Evolutionary conservation across 768 basidiomycete species (phyloP).

Genomic region (Lactifluus piperatus): DNA sequence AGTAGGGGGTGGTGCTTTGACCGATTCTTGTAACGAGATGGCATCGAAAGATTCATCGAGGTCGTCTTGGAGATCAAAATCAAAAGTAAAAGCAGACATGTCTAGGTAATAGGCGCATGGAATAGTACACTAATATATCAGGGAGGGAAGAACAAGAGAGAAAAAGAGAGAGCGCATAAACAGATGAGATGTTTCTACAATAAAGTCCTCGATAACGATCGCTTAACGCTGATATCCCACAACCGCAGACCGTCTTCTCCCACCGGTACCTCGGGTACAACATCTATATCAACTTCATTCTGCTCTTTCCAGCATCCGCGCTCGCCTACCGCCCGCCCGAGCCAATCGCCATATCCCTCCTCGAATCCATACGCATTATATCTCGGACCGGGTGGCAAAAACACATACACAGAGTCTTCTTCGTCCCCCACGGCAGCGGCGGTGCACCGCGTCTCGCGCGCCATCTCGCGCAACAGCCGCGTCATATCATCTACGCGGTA

Average conservation of each 20-base stretch:
- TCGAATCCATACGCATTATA: constrained; percentile 12
- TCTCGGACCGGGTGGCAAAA: constrained; percentile 10
- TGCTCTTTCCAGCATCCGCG: constrained; percentile 12
- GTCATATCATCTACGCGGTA: constrained; percentile 17
- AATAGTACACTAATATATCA: no score
- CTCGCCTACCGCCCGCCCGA: constrained; percentile 1
- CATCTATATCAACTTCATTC: constrained; percentile 7
- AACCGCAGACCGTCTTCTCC: neutral
- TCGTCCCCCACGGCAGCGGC: neutral
- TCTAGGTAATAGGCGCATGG: neutral
- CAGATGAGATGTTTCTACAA: neutral
- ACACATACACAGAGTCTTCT: constrained; percentile 7
- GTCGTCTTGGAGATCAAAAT: constrained; percentile 52
- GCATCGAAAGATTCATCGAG: constrained; percentile 22
- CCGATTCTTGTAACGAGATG: neutral
- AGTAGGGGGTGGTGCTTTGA: neutral
- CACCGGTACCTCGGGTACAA: neutral
- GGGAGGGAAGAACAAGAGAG: no score
- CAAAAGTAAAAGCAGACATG: constrained; percentile 45
- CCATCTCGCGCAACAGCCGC: constrained; percentile 17
- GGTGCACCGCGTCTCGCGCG: constrained; percentile 1
- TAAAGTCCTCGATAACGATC: constrained; percentile 7
- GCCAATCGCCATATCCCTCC: constrained; percentile 10
- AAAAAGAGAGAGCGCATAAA: neutral
- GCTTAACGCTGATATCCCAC: constrained; percentile 5